Evolutionary conservation across 2,329 filamentous ascomycete species (phyloP).

Genomic region (Dissoconium aciculare): DNA sequence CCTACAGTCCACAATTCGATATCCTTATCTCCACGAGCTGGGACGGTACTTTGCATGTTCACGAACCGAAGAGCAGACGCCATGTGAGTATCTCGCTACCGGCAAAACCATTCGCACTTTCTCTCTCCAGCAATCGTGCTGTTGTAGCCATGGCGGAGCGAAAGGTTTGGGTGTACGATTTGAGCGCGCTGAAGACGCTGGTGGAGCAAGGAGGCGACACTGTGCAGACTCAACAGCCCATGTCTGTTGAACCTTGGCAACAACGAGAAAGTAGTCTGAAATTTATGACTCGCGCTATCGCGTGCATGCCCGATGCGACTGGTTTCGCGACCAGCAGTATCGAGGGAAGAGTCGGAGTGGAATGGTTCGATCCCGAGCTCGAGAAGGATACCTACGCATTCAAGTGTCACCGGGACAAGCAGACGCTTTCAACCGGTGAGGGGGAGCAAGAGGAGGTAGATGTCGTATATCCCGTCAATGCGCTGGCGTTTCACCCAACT

Average conservation of each 20-base stretch:
- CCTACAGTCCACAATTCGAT: constrained; percentile 61
- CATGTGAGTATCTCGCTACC: constrained; percentile 46
- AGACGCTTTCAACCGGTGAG: constrained; percentile 41
- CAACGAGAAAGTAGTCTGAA: constrained; percentile 85
- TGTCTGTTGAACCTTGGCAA: constrained; percentile 56
- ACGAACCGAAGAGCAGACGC: constrained; percentile 38
- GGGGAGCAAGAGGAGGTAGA: constrained; percentile 44
- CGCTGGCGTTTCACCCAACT: constrained; percentile 71
- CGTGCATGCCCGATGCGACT: constrained; percentile 91
- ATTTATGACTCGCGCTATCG: constrained; percentile 84
- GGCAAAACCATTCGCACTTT: constrained; percentile 78
- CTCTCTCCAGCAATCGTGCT: constrained; percentile 62
- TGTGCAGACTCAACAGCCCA: constrained; percentile 6
- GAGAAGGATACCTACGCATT: constrained; percentile 95
- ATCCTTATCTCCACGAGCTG: constrained; percentile 82
- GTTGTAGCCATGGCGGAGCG: constrained; percentile 93
- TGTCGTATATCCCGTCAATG: constrained; percentile 82
- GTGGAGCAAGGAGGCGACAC: constrained; percentile 30
- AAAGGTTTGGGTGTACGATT: constrained; percentile 87
- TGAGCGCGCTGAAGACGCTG: constrained; percentile 50
- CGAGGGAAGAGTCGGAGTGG: constrained; percentile 87
- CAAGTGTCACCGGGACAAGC: constrained; percentile 84
- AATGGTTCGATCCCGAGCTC: constrained; percentile 93
- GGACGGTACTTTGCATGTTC: constrained; percentile 81
- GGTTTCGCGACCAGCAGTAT: constrained; percentile 89